These are phyloP conservation scores for Yarrowia hollandica DNA, from an alignment of 805 yeast genomes.

Conservation along the genomic window DNA sequence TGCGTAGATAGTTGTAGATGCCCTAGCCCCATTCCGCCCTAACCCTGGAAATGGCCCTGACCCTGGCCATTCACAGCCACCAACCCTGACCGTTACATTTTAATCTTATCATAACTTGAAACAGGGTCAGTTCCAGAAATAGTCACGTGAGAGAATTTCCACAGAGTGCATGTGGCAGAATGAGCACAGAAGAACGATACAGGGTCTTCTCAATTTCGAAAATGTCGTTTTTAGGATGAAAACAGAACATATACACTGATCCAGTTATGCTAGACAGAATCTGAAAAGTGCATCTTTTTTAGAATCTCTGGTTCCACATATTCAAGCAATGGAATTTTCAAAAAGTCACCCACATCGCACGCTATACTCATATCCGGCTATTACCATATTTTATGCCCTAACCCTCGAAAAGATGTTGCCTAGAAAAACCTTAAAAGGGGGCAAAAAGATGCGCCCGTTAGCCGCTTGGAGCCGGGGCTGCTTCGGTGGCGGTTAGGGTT, in stretches of 20 bases:
- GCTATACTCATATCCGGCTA: background rate
- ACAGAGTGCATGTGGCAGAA: background rate
- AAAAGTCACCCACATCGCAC: background rate
- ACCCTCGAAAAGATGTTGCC: background rate
- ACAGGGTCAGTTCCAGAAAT: background rate
- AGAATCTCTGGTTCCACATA: too few species aligned
- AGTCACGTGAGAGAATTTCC: background rate
- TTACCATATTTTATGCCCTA: background rate
- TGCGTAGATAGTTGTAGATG: too few species aligned
- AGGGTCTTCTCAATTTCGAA: background rate
- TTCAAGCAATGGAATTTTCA: too few species aligned
- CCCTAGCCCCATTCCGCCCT: too few species aligned
- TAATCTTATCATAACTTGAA: background rate
- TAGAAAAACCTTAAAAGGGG: background rate
- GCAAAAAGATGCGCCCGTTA: background rate
- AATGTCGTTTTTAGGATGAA: too few species aligned
- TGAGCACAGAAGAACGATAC: background rate
- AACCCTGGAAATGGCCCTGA: too few species aligned
- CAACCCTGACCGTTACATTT: background rate
- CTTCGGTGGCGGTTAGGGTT: background rate
- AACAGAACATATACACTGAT: too few species aligned
- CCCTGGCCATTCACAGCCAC: background rate
- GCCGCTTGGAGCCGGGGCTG: conserved; percentile 19
- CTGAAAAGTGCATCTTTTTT: too few species aligned
- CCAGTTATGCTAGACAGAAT: too few species aligned